These are phyloP conservation scores for Silene coronaria DNA, from an alignment of 179 eudicot genomes.

Conservation along the genomic window DNA sequence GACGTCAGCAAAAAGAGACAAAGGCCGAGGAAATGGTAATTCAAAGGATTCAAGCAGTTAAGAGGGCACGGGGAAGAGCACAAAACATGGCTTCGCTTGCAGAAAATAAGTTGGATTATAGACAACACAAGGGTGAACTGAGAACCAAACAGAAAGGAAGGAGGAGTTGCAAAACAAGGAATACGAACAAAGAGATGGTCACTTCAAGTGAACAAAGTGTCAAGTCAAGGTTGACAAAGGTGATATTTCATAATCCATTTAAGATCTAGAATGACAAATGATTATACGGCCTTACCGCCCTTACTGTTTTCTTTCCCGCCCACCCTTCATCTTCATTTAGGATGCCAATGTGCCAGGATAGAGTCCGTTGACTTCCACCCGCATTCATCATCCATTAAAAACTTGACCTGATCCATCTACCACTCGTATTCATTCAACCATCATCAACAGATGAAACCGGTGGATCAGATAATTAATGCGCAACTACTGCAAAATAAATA, in stretches of 20 bases:
- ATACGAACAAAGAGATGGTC: constrained; percentile 34
- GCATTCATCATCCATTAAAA: no score
- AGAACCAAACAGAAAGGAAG: constrained; percentile 35
- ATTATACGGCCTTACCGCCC: not conserved
- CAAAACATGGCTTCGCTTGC: not conserved
- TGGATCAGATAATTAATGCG: no score
- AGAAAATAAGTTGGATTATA: constrained; percentile 31
- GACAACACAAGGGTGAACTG: constrained; percentile 28
- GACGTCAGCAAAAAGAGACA: constrained; percentile 39
- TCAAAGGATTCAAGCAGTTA: constrained; percentile 35
- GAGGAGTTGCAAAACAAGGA: constrained; percentile 32
- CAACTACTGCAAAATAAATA: not conserved
- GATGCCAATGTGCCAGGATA: no score
- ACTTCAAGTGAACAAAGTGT: constrained; percentile 37
- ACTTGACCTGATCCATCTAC: no score
- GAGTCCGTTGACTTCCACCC: no score
- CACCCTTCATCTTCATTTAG: not conserved
- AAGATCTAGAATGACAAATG: not conserved
- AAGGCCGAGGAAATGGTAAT: constrained; percentile 43
- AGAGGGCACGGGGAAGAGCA: constrained; percentile 35
- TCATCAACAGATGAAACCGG: no score
- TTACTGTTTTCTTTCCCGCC: no score
- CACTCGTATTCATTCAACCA: no score
- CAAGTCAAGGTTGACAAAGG: constrained; percentile 52
- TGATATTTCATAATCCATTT: constrained; percentile 13